Base-by-base conservation (phyloP, 441 rosid species). In the Raphanus hybrid region DNA sequence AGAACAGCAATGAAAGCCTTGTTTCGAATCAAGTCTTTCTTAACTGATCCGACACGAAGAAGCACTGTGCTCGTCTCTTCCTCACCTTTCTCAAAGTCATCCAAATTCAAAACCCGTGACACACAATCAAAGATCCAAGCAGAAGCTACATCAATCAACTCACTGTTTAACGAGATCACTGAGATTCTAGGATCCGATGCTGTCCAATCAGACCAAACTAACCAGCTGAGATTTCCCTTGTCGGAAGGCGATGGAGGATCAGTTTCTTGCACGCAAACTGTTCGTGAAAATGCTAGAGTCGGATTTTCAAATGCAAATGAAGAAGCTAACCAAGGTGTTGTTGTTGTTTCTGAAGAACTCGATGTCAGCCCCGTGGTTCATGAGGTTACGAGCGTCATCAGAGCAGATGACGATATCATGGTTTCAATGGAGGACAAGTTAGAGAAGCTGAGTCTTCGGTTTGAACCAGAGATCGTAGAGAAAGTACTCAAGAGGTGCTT, bases 401-500 rank as follows among this genome's bases (percentile, higher is more conserved):
- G 91, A 14, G 86, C 41, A n/a, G 84, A 82, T 82, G 79, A 83
- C 1, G 81, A 43, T 6, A 14, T 59, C 43, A 0, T 26, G 14
- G 63, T 76, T 74, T 75, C 88, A 6, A 87, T 91, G 94, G 95
- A 88, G 82, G 90, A 90, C 48, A 82, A 80, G 79, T 78, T 93
- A 54, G 88, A 85, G 70, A 84, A 80, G 6, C 37, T 82, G 35
- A 84, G 82, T 66, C 73, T 79, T 69, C 81, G 14, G 52, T 86
- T 87, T 72, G 90, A 88, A 9, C 76, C 85, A 1, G 87, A 84
- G 43, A 74, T 87, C 35, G 96, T 90, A 11, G 97, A 88, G 57
- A 91, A 84, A 60, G 98, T 93, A 8, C 79, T 93, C 62, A 87
- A 89, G 67, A 84, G 94, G 78, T 90, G 96, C 83, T 88, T 84